phyloP scores from a whole-genome alignment of 495 filamentous ascomycete genomes.

The Ramalina intermedia region DNA sequence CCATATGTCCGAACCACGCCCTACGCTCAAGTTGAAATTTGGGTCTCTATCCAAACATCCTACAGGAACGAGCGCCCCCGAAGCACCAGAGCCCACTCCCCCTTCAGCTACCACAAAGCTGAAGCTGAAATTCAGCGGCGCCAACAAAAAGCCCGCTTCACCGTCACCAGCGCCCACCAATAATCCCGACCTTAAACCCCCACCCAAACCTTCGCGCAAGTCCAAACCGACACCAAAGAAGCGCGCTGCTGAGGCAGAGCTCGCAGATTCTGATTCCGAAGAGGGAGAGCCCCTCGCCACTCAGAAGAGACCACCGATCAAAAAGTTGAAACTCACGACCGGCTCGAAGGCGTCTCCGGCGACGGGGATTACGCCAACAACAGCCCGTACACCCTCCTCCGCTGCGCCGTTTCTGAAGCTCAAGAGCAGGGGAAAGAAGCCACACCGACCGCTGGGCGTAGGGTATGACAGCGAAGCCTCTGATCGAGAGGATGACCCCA shows the following conservation, averaged over 20 bases:
- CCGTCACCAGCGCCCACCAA: conserved; percentile 2
- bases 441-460: conserved; percentile 53
- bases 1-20: conserved; percentile 31
- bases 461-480: conserved; percentile 97
- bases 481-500: conserved; percentile 73
- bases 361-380: conserved; percentile 2
- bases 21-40: conserved; percentile 38
- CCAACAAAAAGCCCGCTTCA: conserved; percentile 19
- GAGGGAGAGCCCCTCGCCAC: neutral
- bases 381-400: conserved; percentile 10
- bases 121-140: conserved; percentile 40
- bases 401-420: conserved; percentile 35
- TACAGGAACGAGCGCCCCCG: conserved; percentile 11
- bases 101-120: conserved; percentile 21
- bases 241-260: conserved; percentile 11
- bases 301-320: conserved; percentile 16
- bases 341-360: neutral
- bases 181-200: conserved; percentile 18
- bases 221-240: conserved; percentile 20
- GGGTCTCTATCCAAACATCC: conserved; percentile 25
- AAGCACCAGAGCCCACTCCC: conserved; percentile 14
- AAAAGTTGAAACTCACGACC: conserved; percentile 31
- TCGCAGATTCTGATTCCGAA: conserved; percentile 10
- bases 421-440: conserved; percentile 45
- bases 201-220: conserved; percentile 23